Base-by-base conservation (phyloP, 2,329 filamentous ascomycete species). In the Colletotrichum sp. region DNA sequence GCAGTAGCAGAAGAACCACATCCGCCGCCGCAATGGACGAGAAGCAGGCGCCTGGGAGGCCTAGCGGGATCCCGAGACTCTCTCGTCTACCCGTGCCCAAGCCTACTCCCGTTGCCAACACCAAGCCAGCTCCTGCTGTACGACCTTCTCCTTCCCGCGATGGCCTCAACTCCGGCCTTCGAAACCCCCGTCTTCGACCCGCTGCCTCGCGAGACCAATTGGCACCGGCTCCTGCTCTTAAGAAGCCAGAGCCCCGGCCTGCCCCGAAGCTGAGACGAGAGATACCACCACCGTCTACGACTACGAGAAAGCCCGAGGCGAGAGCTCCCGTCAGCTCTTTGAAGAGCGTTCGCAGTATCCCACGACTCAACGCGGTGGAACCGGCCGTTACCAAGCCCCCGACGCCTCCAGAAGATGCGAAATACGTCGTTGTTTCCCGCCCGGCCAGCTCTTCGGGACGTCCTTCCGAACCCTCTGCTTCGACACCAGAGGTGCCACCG, bases 1-100 rank as follows among this genome's bases (percentile, higher is more conserved):
- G 21, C 43, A 26, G 32, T 69, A 32, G 43, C 43, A 52, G 43
- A 21, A 52, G 43, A 36, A 26, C 4, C 18, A 26, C 6, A 15
- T 13, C 7, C 38, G 18, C 48, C 32, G n/a, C 13, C 34, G 18
- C 28, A 12, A 78, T 78, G 77, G 75, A 78, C 56, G 77, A 73
- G 21, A 78, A 77, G 43, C 75, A 67, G 32, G 68, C 76, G 18
- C 61, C 68, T 21, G 61, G 66, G 48, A 70, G 64, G 65, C 38
- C 75, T 16, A 84, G 82, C 76, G 81, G 80, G 71, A 84, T 84
- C 52, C 83, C 84, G 24, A 84, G 85, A 34, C 70, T 83, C 28
- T 87, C 85, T 34, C 84, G 85, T 73, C 81, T 87, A 15, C 85
- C 85, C 24, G 70, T 84, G 13, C 81, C 84, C 34, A 79, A 82